Evolutionary conservation across 768 basidiomycete genomes (phyloP), one percentile per base, ranked within the genome.

Genomic region (Xerocomus brunneocitrinus): DNA sequence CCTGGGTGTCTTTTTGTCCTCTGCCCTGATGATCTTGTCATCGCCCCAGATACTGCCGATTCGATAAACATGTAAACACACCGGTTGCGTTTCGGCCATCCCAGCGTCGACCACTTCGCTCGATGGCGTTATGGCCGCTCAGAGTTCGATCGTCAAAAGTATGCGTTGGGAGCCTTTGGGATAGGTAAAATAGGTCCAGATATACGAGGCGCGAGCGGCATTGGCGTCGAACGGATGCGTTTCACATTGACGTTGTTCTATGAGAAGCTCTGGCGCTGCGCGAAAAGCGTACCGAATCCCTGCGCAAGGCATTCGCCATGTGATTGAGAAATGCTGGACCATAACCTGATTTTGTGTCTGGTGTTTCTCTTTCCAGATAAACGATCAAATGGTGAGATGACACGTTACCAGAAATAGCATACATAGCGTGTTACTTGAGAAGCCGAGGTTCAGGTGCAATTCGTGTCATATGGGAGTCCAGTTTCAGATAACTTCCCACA

Each of bases 21-120:
- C 67, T 5, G 45, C 65, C 42, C 52, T 61, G 55, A 69, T 40
- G 45, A 69, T 51, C 52, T 54, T 69, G 50, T 67, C 63, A 24
- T 71, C 64, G 19, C 62, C 49, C 55, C 66, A 66, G 13, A 69
- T 49, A 16, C 65, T 53, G 0, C 69, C 69, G 9, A 58, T 49
- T 1, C 66, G 61, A 48, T 69, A 69, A 46, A 69, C 53, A 36
- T 69, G 68, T 12, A 69, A 49, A 45, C 56, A 60, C 51, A 60
- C 24, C 5, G 63, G 54, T 25, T 12, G 45, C 8, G 50, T 25
- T 16, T 54, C 52, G 22, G 35, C 8, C 58, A 51, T 59, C 5
- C 34, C 28, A 14, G 35, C 40, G 16, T 19, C 25, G 53, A 46
- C 30, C 3, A 45, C 47, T 22, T 49, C 27, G 39, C 40, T 44